Percentiles rank a stretch among this genome's conserved stretches.
Conservation (phyloP, 345 rosid genomes). For the Arabidopsis suecica region DNA sequence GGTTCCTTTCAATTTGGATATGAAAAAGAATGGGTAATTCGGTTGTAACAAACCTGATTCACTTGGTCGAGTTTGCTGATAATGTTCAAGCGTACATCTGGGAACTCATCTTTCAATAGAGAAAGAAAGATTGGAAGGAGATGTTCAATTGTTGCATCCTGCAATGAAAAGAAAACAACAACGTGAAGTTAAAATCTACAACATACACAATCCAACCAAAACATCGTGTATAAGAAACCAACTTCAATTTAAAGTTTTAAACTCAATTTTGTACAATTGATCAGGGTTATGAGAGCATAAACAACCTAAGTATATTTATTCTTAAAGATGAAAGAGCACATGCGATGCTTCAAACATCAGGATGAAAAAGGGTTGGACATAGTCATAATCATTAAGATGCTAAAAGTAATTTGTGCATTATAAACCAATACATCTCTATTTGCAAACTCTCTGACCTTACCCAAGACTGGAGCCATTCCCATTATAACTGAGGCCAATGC, state of each 20-base stretch:
- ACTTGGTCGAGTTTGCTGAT: slow-evolving; percentile 99
- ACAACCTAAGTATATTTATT: background rate
- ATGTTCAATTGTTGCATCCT: slow-evolving; percentile 95
- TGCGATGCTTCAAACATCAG: slow-evolving; percentile 1
- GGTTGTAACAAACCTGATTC: slow-evolving; percentile 73
- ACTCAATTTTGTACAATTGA: background rate
- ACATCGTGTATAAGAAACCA: background rate
- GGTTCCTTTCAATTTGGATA: no score
- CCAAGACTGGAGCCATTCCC: slow-evolving; percentile 98
- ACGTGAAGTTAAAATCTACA: background rate
- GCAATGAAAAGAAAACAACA: slow-evolving; percentile 21
- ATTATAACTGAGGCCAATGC: slow-evolving; percentile 98
- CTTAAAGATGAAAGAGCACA: background rate
- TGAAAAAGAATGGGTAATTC: background rate
- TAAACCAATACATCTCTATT: slow-evolving; percentile 36
- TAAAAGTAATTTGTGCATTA: slow-evolving; percentile 42
- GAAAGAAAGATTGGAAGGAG: slow-evolving; percentile 96
- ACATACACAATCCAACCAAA: slow-evolving; percentile 7
- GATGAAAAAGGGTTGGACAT: background rate
- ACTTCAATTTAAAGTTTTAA: background rate
- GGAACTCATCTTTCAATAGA: slow-evolving; percentile 95
- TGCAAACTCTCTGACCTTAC: slow-evolving; percentile 50
- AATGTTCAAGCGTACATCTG: slow-evolving; percentile 96
- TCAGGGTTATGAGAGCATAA: background rate
- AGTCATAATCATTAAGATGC: background rate